Evolutionary conservation across 805 yeast species (phyloP).

Genomic region (Henningerozyma blattae): DNA sequence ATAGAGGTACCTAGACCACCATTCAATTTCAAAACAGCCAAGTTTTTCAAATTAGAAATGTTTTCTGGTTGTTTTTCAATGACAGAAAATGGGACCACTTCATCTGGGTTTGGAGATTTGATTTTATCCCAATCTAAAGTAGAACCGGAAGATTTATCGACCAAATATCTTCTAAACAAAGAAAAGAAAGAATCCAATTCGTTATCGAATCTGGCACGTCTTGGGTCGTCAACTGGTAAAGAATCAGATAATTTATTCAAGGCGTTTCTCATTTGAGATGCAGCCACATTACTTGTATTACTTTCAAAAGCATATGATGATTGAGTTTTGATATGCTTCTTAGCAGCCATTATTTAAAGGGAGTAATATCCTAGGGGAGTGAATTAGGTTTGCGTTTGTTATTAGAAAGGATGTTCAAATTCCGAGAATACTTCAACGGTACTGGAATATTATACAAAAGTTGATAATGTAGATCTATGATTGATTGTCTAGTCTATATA

Average conservation of each 20-base stretch:
- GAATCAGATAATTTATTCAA: slow-evolving; percentile 81
- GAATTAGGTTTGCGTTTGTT: too few relatives aligned
- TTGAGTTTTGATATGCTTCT: slow-evolving; percentile 31
- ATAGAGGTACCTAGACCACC: slow-evolving; percentile 99
- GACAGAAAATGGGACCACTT: slow-evolving; percentile 68
- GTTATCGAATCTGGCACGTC: slow-evolving; percentile 55
- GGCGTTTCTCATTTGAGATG: slow-evolving; percentile 95
- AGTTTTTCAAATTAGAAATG: slow-evolving; percentile 45
- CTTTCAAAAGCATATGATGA: slow-evolving; percentile 71
- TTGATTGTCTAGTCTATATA: too few relatives aligned
- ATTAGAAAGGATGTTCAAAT: too few relatives aligned
- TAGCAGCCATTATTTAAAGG: slow-evolving; percentile 2
- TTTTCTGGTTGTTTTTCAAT: slow-evolving; percentile 29
- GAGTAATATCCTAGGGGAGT: too few relatives aligned
- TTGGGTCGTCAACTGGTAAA: slow-evolving; percentile 32
- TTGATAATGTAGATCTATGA: too few relatives aligned
- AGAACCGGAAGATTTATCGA: slow-evolving; percentile 78
- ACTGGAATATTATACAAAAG: too few relatives aligned
- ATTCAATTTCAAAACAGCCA: slow-evolving; percentile 91
- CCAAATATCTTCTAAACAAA: slow-evolving; percentile 80
- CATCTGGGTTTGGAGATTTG: slow-evolving; percentile 78
- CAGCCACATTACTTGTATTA: slow-evolving; percentile 89
- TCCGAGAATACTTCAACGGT: too few relatives aligned
- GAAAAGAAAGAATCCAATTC: slow-evolving; percentile 86
- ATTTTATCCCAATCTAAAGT: slow-evolving; percentile 79